Evolutionary conservation across 345 rosid genomes (phyloP), one percentile per base, ranked within the genome.

Genomic region (Linum trigynum): DNA sequence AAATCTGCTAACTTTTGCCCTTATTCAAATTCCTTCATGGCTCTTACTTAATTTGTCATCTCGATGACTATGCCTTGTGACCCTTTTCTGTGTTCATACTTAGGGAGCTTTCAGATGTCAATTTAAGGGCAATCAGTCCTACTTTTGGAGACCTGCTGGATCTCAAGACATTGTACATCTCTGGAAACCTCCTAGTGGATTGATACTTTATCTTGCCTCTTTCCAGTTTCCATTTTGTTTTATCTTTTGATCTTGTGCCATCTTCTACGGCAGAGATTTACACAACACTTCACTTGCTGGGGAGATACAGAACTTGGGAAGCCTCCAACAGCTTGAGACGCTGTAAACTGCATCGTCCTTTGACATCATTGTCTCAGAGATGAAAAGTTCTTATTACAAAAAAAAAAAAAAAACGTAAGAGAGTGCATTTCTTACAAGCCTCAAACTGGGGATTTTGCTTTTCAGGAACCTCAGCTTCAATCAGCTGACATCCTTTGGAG

Each of bases 401-500:
- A 23, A 23, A 23, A 0, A 23, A 23, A 23, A 23, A 23, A 23
- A 23, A 0, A 23, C 32, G 32, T 23, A 23, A 23, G 32, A 23
- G 32, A 23, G 32, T 23, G 32, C 32, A 23, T 23, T 23, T 23
- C 32, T 1, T 23, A 23, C 32, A 23, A 23, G 32, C 32, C 32
- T 23, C 32, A 23, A 23, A 23, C 32, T 23, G 32, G 32, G 32
- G 32, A 23, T 23, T 23, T 23, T 48, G 5, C 16, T 63, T 67
- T 75, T 59, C 83, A 92, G 98, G 86, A 87, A 89, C 69, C 76
- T 92, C 81, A 91, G 98, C 75, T 89, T 87, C 83, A 92, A 92
- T 67, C 75, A 74, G 61, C 32, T 23, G 32, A 23, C 32, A 41
- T 84, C 91, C 40, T 87, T 92, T 65, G 95, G 96, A 61, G 69